Evolutionary conservation across 2,329 filamentous ascomycete genomes (phyloP).

Genomic region (Clarireedia homoeocarpa): DNA sequence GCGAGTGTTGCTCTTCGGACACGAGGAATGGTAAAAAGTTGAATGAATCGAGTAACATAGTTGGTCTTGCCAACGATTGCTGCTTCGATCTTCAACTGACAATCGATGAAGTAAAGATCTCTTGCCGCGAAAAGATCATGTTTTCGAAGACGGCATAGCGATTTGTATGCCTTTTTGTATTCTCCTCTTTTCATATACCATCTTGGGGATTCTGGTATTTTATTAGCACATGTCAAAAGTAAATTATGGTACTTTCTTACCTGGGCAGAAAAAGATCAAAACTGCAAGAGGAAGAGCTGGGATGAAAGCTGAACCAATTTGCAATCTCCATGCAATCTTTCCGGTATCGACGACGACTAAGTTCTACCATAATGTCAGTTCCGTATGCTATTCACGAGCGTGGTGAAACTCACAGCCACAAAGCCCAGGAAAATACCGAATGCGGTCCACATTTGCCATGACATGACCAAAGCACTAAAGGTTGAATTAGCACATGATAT

Average conservation of each 20-base stretch:
- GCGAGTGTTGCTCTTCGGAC: slow-evolving; percentile 67
- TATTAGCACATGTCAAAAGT: neutral
- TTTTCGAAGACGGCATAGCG: slow-evolving; percentile 49
- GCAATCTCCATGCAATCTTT: slow-evolving; percentile 51
- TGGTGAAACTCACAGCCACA: slow-evolving; percentile 18
- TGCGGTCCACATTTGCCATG: slow-evolving; percentile 67
- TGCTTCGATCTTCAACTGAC: slow-evolving; percentile 38
- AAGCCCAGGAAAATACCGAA: slow-evolving; percentile 49
- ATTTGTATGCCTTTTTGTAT: slow-evolving; percentile 45
- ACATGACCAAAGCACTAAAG: slow-evolving; percentile 62
- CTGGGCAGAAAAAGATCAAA: slow-evolving; percentile 55
- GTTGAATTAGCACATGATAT: neutral
- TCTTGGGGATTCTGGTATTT: slow-evolving; percentile 43
- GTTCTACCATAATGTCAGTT: slow-evolving; percentile 15
- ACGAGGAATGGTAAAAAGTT: slow-evolving; percentile 62
- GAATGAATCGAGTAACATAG: slow-evolving; percentile 54
- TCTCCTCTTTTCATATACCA: slow-evolving; percentile 35
- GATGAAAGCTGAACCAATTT: slow-evolving; percentile 57
- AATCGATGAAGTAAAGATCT: slow-evolving; percentile 51
- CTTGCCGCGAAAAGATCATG: slow-evolving; percentile 51
- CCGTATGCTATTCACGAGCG: rapidly evolving
- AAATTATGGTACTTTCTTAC: neutral
- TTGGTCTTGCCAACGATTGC: slow-evolving; percentile 31
- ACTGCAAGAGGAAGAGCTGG: slow-evolving; percentile 49
- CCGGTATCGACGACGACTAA: slow-evolving; percentile 46